Conservation (phyloP, 805 yeast genomes). For the Schizosaccharomyces japonicus region DNA sequence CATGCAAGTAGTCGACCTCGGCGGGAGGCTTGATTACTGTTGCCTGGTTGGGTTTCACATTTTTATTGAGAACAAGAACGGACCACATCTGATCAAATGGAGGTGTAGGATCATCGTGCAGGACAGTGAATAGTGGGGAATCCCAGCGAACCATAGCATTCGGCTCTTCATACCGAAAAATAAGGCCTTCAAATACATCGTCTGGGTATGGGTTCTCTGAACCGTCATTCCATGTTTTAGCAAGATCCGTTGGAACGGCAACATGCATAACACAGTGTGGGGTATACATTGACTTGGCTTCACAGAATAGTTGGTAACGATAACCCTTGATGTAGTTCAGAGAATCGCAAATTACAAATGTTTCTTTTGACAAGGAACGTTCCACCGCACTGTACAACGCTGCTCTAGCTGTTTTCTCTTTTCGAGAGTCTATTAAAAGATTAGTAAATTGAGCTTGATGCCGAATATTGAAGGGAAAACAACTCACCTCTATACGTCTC, state of each 20-base stretch:
- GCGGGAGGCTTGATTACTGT: constrained; percentile 63
- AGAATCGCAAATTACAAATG: constrained; percentile 65
- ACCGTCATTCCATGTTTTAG: constrained; percentile 35
- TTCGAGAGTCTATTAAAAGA: constrained; percentile 30
- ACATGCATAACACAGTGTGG: constrained; percentile 66
- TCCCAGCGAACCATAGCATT: constrained; percentile 76
- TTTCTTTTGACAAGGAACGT: constrained; percentile 42
- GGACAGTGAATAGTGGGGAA: constrained; percentile 59
- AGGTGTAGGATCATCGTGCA: constrained; percentile 24
- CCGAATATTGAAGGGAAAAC: background rate
- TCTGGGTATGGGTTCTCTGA: constrained; percentile 31
- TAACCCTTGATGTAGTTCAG: constrained; percentile 83
- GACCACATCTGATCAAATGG: constrained; percentile 36
- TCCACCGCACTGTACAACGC: constrained; percentile 73
- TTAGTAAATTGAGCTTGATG: background rate
- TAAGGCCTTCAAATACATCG: constrained; percentile 38
- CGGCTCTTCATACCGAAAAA: constrained; percentile 85
- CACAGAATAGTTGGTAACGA: constrained; percentile 81
- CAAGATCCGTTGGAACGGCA: constrained; percentile 37
- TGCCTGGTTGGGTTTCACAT: constrained; percentile 58
- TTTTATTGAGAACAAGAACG: constrained; percentile 26
- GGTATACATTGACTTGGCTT: constrained; percentile 63
- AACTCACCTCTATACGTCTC: constrained; percentile 27
- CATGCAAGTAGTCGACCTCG: constrained; percentile 50
- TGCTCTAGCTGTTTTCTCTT: constrained; percentile 66